Evolutionary conservation across 148 eudicot genomes (phyloP).

Genomic region (Nepenthes gracilis): DNA sequence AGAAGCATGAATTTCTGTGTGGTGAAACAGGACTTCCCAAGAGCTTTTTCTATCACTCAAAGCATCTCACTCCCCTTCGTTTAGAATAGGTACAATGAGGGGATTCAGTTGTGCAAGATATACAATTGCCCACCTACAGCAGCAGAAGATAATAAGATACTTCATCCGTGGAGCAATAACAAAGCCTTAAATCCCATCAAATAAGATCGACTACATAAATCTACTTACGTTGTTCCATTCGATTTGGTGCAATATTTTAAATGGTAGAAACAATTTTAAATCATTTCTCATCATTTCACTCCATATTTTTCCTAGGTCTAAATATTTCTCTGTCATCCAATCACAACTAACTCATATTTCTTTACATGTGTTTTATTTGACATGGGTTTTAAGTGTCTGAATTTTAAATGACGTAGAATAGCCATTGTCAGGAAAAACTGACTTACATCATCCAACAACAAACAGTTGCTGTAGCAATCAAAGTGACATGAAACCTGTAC

Average conservation of each 20-base stretch:
- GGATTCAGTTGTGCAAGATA: slow-evolving; percentile 96
- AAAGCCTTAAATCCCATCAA: neutral
- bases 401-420: neutral
- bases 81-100: slow-evolving; percentile 87
- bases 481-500: slow-evolving; percentile 79
- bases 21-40: too few species aligned
- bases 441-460: slow-evolving; percentile 99
- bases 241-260: too few species aligned
- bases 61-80: slow-evolving; percentile 51
- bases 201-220: too few species aligned
- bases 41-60: too few species aligned
- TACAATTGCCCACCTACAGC: slow-evolving; percentile 92
- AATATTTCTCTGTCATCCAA: too few species aligned
- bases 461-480: slow-evolving; percentile 79
- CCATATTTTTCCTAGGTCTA: too few species aligned
- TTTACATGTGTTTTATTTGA: neutral
- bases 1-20: too few species aligned
- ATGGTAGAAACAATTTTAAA: too few species aligned
- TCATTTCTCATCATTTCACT: too few species aligned
- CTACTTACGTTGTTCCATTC: too few species aligned
- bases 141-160: slow-evolving; percentile 1
- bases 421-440: neutral
- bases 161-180: neutral
- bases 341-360: too few species aligned
- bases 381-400: neutral